Conservation (phyloP, 176 grass and related monocot species). For the Poa pratensis region DNA sequence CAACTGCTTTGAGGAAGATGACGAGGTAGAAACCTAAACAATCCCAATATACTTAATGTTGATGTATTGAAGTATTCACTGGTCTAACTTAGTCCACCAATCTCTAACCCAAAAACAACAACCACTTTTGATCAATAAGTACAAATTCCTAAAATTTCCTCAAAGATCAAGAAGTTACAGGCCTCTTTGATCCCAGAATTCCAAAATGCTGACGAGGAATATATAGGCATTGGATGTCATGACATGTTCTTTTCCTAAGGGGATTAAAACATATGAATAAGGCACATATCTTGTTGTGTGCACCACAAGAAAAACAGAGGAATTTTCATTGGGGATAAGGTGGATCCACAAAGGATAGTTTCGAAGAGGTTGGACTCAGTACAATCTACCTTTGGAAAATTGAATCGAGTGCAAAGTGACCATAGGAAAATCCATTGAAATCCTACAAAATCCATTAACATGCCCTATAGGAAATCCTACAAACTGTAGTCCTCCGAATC, state of each 20-base stretch:
- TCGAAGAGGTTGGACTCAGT: neutral
- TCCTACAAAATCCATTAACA: too few species aligned
- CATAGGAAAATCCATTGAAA: neutral
- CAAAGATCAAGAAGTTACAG: neutral
- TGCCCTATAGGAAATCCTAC: neutral
- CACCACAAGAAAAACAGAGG: neutral
- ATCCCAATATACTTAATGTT: neutral
- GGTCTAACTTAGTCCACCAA: neutral
- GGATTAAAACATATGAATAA: neutral
- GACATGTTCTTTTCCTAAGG: neutral
- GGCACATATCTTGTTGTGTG: neutral
- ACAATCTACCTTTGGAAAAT: neutral
- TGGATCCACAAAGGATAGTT: neutral
- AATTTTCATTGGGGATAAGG: neutral
- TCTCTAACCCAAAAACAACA: slow-evolving; percentile 4
- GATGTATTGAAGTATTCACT: neutral
- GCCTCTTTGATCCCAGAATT: too few species aligned
- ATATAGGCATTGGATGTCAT: neutral
- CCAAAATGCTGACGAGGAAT: neutral
- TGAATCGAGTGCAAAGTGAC: neutral
- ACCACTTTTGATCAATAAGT: neutral
- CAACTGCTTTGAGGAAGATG: slow-evolving; percentile 39
- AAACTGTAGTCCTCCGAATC: neutral
- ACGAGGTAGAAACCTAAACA: slow-evolving; percentile 30
- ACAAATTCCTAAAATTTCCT: neutral